Conservation (phyloP, 2,329 filamentous ascomycete genomes). For the Biscogniauxia marginata region DNA sequence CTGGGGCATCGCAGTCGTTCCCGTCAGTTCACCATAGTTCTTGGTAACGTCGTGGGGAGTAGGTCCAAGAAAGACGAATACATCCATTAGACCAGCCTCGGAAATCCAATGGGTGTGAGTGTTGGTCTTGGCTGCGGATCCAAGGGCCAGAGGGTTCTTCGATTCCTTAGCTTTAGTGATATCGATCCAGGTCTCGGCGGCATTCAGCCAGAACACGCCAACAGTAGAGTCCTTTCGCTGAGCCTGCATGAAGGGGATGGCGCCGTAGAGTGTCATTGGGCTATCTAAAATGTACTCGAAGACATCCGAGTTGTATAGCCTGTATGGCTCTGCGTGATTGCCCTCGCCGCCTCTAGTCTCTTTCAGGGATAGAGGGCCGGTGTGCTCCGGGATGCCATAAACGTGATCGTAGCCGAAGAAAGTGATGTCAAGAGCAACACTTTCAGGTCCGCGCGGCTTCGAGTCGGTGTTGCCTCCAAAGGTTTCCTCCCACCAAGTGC, state of each 20-base stretch:
- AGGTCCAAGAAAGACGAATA: slow-evolving; percentile 92
- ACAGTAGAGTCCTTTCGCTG: slow-evolving; percentile 92
- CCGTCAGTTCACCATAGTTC: slow-evolving; percentile 85
- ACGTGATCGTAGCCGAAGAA: slow-evolving; percentile 92
- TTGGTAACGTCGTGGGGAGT: slow-evolving; percentile 79
- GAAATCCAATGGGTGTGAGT: slow-evolving; percentile 98
- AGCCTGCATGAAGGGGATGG: slow-evolving; percentile 97
- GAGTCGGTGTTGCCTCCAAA: slow-evolving; percentile 95
- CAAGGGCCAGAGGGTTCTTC: slow-evolving; percentile 75
- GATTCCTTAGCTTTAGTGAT: slow-evolving; percentile 76
- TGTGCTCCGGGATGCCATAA: slow-evolving; percentile 91
- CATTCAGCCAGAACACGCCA: slow-evolving; percentile 96
- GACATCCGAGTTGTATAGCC: slow-evolving; percentile 93
- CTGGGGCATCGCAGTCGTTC: slow-evolving; percentile 86
- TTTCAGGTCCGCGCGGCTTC: slow-evolving; percentile 94
- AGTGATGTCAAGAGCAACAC: slow-evolving; percentile 83
- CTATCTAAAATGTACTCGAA: slow-evolving; percentile 98
- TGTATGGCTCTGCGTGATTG: slow-evolving; percentile 85
- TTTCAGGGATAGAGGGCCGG: slow-evolving; percentile 82
- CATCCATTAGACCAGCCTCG: slow-evolving; percentile 82
- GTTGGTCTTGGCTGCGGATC: slow-evolving; percentile 64
- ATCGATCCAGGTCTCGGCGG: slow-evolving; percentile 96
- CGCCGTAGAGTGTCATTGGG: slow-evolving; percentile 97
- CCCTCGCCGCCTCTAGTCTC: slow-evolving; percentile 86
- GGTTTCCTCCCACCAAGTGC: slow-evolving; percentile 96